These are phyloP conservation scores for Prunus armeniaca DNA, from an alignment of 306 rosid species.

Conservation along the genomic window DNA sequence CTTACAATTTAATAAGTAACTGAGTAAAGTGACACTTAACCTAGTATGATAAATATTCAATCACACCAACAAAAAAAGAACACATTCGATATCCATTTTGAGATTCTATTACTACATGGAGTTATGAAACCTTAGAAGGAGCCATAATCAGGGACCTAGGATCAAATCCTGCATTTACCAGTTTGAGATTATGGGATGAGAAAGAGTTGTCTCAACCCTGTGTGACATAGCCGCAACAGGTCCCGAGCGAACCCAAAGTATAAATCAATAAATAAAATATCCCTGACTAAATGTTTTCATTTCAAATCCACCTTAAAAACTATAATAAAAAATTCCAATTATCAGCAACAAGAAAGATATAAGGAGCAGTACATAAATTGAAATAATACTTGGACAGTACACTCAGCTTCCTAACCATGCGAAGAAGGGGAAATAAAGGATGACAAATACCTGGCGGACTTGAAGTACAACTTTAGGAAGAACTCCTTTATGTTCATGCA, in stretches of 20 bases:
- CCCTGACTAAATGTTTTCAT: not conserved
- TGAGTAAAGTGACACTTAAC: not conserved
- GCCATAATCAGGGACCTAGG: not conserved
- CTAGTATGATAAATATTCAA: not conserved
- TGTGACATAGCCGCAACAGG: not conserved
- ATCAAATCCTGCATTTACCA: not conserved
- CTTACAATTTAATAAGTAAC: not conserved
- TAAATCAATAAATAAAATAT: not conserved
- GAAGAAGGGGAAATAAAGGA: not conserved
- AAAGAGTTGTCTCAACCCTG: not conserved
- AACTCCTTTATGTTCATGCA: slow-evolving; percentile 70
- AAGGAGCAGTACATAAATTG: not conserved
- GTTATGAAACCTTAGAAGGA: too few species aligned
- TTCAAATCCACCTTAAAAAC: not conserved
- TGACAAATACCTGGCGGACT: slow-evolving; percentile 57
- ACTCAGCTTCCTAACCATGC: not conserved
- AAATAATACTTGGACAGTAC: not conserved
- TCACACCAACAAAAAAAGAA: not conserved
- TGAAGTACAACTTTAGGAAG: slow-evolving; percentile 72
- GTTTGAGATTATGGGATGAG: not conserved
- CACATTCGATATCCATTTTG: not conserved
- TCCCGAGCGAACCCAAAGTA: not conserved
- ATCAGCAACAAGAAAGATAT: not conserved
- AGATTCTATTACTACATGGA: not conserved
- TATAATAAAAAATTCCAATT: not conserved